These are phyloP conservation scores for Aspergillus sp. DNA, from an alignment of 2,329 filamentous ascomycete genomes.

Conservation along the genomic window DNA sequence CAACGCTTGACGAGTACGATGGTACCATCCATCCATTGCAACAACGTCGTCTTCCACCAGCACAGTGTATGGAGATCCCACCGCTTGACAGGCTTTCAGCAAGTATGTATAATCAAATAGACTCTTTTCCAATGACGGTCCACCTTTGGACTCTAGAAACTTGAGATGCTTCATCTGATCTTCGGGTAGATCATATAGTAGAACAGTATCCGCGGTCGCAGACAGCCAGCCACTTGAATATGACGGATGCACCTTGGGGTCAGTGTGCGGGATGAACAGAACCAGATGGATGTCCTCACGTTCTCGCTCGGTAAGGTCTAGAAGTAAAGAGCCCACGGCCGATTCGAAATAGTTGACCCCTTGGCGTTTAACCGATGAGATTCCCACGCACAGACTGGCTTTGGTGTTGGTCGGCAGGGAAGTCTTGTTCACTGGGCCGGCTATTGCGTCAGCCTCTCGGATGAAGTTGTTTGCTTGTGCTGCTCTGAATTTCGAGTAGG, in stretches of 20 bases:
- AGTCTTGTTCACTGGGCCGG: background rate
- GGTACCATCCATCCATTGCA: constrained; percentile 38
- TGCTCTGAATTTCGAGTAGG: constrained; percentile 5
- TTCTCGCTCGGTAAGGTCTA: constrained; percentile 32
- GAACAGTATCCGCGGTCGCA: constrained; percentile 31
- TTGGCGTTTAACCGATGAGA: constrained; percentile 34
- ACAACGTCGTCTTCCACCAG: constrained; percentile 41
- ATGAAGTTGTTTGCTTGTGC: constrained; percentile 7
- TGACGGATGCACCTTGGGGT: constrained; percentile 31
- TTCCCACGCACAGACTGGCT: constrained; percentile 33
- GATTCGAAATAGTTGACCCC: constrained; percentile 32
- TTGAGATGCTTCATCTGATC: constrained; percentile 6
- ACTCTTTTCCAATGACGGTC: constrained; percentile 27
- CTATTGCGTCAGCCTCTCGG: background rate
- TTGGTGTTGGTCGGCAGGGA: background rate
- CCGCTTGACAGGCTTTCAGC: constrained; percentile 31
- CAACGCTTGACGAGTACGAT: too few relatives aligned
- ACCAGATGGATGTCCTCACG: constrained; percentile 32
- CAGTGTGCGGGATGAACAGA: constrained; percentile 35
- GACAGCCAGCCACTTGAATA: constrained; percentile 35
- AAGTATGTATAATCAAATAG: constrained; percentile 39
- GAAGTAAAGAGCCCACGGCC: constrained; percentile 36
- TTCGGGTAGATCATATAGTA: constrained; percentile 30
- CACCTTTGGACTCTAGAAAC: constrained; percentile 1
- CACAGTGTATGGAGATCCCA: constrained; percentile 33